Conservation (phyloP, 371 early-diverging fungal genomes). For the Mortierella sp. region DNA sequence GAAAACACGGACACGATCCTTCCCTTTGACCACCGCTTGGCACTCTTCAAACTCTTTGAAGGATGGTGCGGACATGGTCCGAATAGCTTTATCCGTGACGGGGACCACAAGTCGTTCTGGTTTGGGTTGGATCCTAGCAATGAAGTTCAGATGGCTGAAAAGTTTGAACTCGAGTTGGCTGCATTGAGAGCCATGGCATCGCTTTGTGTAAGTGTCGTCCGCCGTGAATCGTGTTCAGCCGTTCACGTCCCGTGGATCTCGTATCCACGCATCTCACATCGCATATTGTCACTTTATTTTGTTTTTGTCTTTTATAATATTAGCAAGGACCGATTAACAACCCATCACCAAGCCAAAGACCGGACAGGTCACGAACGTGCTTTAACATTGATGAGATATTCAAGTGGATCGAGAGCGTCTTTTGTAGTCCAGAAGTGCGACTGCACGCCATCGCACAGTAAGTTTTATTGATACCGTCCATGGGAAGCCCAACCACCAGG, state of each 20-base stretch:
- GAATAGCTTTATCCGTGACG: conserved; percentile 71
- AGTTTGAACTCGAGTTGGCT: conserved; percentile 79
- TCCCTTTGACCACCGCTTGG: conserved; percentile 81
- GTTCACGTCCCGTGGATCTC: not conserved
- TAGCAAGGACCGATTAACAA: conserved; percentile 51
- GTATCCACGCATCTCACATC: too few relatives aligned
- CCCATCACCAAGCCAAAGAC: conserved; percentile 23
- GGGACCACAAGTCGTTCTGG: conserved; percentile 81
- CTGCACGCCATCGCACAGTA: conserved; percentile 60
- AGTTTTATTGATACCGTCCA: too few relatives aligned
- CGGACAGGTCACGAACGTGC: conserved; percentile 15
- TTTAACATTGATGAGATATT: conserved; percentile 62
- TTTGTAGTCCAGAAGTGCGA: conserved; percentile 71
- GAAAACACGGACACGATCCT: conserved; percentile 66
- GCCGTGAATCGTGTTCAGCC: not conserved
- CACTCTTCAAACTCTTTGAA: conserved; percentile 87
- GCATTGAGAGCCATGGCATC: conserved; percentile 90
- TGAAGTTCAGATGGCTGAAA: conserved; percentile 78
- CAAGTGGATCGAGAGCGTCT: conserved; percentile 75
- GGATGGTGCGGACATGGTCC: conserved; percentile 93
- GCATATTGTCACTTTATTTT: not conserved
- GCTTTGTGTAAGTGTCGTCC: conserved; percentile 72
- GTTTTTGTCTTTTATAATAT: not conserved
- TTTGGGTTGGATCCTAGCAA: conserved; percentile 80
- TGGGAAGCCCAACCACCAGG: too few relatives aligned